A percentile compares a stretch with the other conserved stretches of the same genome.
These are phyloP conservation scores for Trametes coccinea DNA, from an alignment of 768 basidiomycete species.

Conservation along the genomic window DNA sequence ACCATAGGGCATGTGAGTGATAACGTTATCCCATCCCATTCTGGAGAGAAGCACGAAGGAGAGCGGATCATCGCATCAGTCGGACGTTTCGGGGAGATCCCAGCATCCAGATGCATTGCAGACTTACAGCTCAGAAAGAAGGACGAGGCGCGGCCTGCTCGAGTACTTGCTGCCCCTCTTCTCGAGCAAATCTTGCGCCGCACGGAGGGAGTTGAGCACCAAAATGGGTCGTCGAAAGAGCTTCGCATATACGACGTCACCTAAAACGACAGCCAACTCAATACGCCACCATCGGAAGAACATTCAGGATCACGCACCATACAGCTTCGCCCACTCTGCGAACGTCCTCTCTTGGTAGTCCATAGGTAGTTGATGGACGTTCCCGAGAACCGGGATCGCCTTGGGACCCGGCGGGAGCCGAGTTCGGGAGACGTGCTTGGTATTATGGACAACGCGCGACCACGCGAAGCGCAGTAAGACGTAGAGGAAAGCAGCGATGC, in stretches of 20 bases:
- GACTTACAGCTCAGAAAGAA: constrained; percentile 31
- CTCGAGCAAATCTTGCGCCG: constrained; percentile 38
- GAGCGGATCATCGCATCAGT: constrained; percentile 5
- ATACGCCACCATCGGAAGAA: constrained; percentile 5
- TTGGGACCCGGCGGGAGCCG: constrained; percentile 33
- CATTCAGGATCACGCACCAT: constrained; percentile 25
- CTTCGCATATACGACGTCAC: constrained; percentile 34
- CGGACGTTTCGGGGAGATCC: neutral
- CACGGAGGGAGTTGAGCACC: constrained; percentile 35
- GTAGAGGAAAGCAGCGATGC: constrained; percentile 19
- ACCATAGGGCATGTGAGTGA: constrained; percentile 28
- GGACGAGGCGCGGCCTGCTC: constrained; percentile 34
- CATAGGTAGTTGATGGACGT: constrained; percentile 32
- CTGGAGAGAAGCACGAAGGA: constrained; percentile 11
- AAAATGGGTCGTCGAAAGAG: constrained; percentile 33
- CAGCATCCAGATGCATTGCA: neutral
- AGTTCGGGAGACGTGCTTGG: constrained; percentile 8
- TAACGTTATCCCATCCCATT: constrained; percentile 23
- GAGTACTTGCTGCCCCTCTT: constrained; percentile 36
- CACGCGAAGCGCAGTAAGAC: constrained; percentile 15
- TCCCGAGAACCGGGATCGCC: constrained; percentile 34
- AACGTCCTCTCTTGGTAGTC: constrained; percentile 29
- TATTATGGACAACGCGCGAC: neutral
- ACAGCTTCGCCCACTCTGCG: constrained; percentile 30
- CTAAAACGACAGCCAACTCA: constrained; percentile 25